Conservation (phyloP, 2,329 filamentous ascomycete genomes). For the Aspergillus fijiensis region DNA sequence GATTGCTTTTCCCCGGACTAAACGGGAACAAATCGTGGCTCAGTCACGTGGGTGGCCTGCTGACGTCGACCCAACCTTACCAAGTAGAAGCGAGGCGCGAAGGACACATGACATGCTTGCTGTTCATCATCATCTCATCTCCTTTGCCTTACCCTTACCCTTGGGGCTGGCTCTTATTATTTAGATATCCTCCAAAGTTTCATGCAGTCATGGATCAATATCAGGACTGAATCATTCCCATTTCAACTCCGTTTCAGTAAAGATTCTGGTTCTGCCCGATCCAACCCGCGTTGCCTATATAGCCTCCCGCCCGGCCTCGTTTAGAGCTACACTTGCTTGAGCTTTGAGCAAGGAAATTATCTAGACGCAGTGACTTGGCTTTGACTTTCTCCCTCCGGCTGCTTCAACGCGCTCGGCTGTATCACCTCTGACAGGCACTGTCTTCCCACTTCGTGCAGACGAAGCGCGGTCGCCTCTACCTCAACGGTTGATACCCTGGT, state of each 20-base stretch:
- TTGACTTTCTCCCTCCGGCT: background rate
- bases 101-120: background rate
- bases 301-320: background rate
- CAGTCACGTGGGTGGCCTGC: slow-evolving; percentile 12
- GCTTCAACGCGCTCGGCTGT: background rate
- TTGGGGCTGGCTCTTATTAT: background rate
- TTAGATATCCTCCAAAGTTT: background rate
- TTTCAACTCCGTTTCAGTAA: background rate
- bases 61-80: slow-evolving; percentile 13
- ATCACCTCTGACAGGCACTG: background rate
- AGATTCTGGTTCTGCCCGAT: background rate
- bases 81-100: background rate
- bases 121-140: background rate
- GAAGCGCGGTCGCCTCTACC: background rate
- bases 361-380: background rate
- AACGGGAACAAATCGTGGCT: background rate
- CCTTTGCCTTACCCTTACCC: background rate
- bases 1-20: background rate
- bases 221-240: background rate
- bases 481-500: background rate
- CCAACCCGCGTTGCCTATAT: background rate
- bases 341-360: background rate
- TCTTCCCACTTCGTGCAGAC: background rate
- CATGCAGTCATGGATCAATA: background rate
- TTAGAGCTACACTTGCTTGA: background rate